A percentile compares a stretch with the other conserved stretches of the same genome.
phyloP scores from a whole-genome alignment of 352 stramenopile species.

The Phytophthora pistaciae region DNA sequence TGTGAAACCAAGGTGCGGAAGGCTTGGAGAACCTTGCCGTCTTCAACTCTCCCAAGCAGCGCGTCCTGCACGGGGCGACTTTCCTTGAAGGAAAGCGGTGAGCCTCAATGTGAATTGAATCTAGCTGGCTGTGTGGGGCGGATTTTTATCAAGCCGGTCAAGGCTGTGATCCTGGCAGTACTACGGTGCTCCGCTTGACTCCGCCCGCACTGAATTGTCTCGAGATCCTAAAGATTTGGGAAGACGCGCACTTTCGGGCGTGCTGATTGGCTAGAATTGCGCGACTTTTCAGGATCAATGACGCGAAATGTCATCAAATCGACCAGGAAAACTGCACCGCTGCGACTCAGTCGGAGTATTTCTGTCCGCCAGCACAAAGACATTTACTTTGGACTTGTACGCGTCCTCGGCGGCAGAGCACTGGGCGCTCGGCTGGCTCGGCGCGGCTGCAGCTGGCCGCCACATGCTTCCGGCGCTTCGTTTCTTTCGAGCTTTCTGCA shows the following conservation, averaged over 20 bases:
- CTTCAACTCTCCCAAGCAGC: conserved; percentile 4
- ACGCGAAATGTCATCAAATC: conserved; percentile 1
- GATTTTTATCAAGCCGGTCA: conserved; percentile 2
- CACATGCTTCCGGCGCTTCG: not conserved
- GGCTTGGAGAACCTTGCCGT: conserved; percentile 14
- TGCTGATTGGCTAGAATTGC: conserved; percentile 7
- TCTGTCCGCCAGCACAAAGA: not conserved
- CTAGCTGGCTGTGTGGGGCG: not conserved
- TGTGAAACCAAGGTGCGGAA: conserved; percentile 10
- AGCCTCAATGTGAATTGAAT: not conserved
- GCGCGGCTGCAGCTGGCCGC: not conserved
- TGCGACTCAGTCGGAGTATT: not conserved
- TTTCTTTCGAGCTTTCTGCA: not conserved
- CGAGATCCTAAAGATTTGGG: conserved; percentile 12
- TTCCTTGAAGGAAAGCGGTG: not conserved
- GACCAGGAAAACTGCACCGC: not conserved
- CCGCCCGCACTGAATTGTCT: not conserved
- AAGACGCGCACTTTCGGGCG: conserved; percentile 3
- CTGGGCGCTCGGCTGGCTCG: not conserved
- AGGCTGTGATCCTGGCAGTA: not conserved
- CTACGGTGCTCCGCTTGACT: not conserved
- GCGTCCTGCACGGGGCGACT: not conserved
- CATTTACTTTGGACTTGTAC: not conserved
- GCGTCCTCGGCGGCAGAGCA: not conserved
- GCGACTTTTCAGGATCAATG: not conserved